phyloP scores from a whole-genome alignment of 345 rosid species.

The Linum trigynum region DNA sequence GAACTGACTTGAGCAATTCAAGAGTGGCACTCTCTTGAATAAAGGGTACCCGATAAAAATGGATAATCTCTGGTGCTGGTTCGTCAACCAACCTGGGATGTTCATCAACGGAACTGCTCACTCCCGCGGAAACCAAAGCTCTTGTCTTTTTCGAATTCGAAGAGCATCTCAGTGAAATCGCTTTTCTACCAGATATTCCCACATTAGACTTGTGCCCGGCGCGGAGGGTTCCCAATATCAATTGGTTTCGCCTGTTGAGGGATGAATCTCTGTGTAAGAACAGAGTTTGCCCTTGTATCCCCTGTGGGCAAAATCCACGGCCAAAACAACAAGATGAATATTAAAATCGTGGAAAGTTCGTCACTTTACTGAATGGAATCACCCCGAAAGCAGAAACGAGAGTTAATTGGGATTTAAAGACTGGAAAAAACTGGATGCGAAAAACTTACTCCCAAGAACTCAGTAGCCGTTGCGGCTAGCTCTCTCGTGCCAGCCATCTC shows the following conservation, averaged over 20 bases:
- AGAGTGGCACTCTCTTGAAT: constrained; percentile 63
- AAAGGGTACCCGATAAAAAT: constrained; percentile 66
- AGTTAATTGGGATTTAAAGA: too few relatives aligned
- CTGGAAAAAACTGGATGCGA: not conserved
- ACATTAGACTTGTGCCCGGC: not conserved
- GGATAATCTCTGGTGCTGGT: constrained; percentile 51
- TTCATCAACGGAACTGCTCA: constrained; percentile 36
- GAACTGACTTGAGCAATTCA: constrained; percentile 55
- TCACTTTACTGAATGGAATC: too few relatives aligned
- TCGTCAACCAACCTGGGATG: constrained; percentile 36
- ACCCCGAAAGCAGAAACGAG: too few relatives aligned
- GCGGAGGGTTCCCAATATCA: constrained; percentile 13
- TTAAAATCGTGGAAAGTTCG: not conserved
- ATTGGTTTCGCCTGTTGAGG: constrained; percentile 14
- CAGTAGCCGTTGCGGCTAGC: not conserved
- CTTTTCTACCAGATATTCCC: constrained; percentile 5
- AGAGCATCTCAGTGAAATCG: constrained; percentile 39
- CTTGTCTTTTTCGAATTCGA: constrained; percentile 35
- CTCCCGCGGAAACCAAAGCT: constrained; percentile 37
- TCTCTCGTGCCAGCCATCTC: not conserved
- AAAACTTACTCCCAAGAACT: not conserved
- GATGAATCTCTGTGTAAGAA: constrained; percentile 6
- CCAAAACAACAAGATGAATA: too few relatives aligned
- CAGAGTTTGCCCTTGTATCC: constrained; percentile 11
- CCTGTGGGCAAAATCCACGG: constrained; percentile 8